A percentile compares a stretch with the other conserved stretches of the same genome.
Evolutionary conservation across 2,329 filamentous ascomycete species (phyloP).

Genomic region (Sclerotiophoma versabilis): DNA sequence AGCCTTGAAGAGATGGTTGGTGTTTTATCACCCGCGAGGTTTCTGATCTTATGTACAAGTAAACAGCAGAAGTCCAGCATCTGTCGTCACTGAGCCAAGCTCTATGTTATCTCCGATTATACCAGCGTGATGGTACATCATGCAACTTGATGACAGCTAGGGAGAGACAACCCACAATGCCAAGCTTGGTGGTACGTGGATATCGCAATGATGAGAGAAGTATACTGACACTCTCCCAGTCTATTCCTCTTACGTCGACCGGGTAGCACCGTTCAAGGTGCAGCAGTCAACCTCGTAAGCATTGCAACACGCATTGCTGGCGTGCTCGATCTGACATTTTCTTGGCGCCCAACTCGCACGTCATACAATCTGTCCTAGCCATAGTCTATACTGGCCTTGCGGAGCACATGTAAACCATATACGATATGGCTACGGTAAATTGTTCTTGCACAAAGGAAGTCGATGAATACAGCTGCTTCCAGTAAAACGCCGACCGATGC

Average conservation of each 20-base stretch:
- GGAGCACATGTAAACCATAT: too few relatives aligned
- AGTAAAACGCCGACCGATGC: too few relatives aligned
- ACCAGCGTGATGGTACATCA: not conserved
- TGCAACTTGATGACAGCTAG: constrained; percentile 1
- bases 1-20: not conserved
- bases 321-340: not conserved
- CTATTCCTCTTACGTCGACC: not conserved
- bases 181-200: not conserved
- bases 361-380: not conserved
- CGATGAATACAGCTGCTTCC: too few relatives aligned
- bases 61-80: too few relatives aligned
- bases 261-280: not conserved
- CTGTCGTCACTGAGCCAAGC: not conserved
- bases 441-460: too few relatives aligned
- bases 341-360: not conserved
- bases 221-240: not conserved
- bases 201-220: not conserved
- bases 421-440: too few relatives aligned
- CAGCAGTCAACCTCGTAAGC: not conserved
- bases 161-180: not conserved
- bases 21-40: too few relatives aligned
- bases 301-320: not conserved
- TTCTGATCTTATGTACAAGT: not conserved
- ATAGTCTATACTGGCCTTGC: too few relatives aligned
- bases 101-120: not conserved